Evolutionary conservation across 129 eudicot genomes (phyloP).

Genomic region (Glebionis coronaria): DNA sequence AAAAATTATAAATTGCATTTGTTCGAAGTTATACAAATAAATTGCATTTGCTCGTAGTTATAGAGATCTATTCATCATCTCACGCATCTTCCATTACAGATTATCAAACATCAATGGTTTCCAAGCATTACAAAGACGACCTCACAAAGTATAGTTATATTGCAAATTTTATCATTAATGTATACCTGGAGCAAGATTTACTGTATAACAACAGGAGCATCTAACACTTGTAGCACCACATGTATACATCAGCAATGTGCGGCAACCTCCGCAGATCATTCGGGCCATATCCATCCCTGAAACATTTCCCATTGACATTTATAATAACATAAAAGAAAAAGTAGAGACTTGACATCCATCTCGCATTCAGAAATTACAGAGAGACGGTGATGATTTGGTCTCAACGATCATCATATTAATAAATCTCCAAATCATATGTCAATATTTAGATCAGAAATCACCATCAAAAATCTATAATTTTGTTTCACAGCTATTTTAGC

Average conservation of each 20-base stretch:
- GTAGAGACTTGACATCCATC: background rate
- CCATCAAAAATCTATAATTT: background rate
- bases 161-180: background rate
- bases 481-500: background rate
- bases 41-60: no score
- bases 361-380: background rate
- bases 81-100: background rate
- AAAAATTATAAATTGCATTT: background rate
- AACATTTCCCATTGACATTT: conserved; percentile 8
- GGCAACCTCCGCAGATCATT: conserved; percentile 81
- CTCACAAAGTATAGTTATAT: background rate
- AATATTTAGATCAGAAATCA: background rate
- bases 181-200: conserved; percentile 78
- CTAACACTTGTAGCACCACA: conserved; percentile 88
- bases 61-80: conserved; percentile 7
- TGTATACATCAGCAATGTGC: conserved; percentile 71
- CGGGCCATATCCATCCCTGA: conserved; percentile 84
- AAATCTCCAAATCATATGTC: background rate
- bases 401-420: background rate
- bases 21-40: background rate
- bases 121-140: background rate
- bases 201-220: conserved; percentile 77
- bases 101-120: background rate
- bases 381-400: background rate
- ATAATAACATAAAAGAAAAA: background rate